These are phyloP conservation scores for Scheffersomyces insectosa DNA, from an alignment of 1,139 yeast species.

Conservation along the genomic window DNA sequence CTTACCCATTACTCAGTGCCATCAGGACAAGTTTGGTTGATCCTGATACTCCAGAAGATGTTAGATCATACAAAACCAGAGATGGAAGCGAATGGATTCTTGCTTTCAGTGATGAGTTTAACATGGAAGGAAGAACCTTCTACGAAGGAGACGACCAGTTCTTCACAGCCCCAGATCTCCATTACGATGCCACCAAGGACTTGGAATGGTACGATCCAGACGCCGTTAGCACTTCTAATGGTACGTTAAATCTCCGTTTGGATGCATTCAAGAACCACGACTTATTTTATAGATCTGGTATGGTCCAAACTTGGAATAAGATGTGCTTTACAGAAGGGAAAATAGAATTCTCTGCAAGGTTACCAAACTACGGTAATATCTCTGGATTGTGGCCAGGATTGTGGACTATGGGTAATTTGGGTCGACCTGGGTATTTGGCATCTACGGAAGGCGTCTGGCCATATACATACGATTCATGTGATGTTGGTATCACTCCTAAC, in stretches of 20 bases:
- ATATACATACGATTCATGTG: constrained; percentile 77
- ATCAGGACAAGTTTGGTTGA: constrained; percentile 66
- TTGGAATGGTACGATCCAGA: constrained; percentile 91
- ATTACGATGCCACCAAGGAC: constrained; percentile 80
- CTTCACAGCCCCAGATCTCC: constrained; percentile 73
- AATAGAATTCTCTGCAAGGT: constrained; percentile 65
- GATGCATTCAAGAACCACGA: constrained; percentile 75
- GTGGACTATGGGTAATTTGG: constrained; percentile 87
- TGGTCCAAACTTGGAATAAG: constrained; percentile 85
- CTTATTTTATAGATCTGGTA: constrained; percentile 76
- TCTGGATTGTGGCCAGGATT: constrained; percentile 89
- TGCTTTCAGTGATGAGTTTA: constrained; percentile 83
- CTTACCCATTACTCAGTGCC: constrained; percentile 60
- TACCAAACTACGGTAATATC: constrained; percentile 70
- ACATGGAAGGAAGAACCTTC: constrained; percentile 79
- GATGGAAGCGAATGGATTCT: constrained; percentile 68
- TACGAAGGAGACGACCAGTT: constrained; percentile 84
- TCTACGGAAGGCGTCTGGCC: constrained; percentile 90
- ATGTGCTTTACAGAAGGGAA: constrained; percentile 78
- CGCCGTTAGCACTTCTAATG: constrained; percentile 68
- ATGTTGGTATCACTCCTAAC: constrained; percentile 85
- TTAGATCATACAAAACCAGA: constrained; percentile 41
- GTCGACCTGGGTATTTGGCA: constrained; percentile 79
- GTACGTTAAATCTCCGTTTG: constrained; percentile 63
- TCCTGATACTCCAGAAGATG: constrained; percentile 73